phyloP scores from a whole-genome alignment of 495 filamentous ascomycete genomes.

The Endocarpon pusillum region DNA sequence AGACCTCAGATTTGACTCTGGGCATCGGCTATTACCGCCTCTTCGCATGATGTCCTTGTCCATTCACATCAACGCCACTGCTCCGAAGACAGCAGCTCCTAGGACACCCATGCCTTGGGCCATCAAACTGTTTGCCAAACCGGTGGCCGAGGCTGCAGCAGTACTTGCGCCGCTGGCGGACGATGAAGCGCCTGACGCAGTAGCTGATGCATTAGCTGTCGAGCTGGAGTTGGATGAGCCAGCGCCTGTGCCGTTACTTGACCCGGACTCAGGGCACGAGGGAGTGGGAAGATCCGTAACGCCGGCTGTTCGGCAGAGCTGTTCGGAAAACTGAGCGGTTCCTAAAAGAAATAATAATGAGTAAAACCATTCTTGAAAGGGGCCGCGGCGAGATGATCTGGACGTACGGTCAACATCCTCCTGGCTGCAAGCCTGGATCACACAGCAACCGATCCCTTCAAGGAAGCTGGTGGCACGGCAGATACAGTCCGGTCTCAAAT shows the following conservation, averaged over 20 bases:
- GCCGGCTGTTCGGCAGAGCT: slow-evolving; percentile 30
- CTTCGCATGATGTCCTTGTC: too few relatives aligned
- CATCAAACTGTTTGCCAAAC: too few relatives aligned
- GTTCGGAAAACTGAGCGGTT: slow-evolving; percentile 30
- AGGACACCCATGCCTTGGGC: too few relatives aligned
- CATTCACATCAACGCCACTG: too few relatives aligned
- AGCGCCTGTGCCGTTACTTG: slow-evolving; percentile 4
- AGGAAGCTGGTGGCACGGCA: slow-evolving; percentile 45
- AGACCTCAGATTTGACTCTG: too few relatives aligned
- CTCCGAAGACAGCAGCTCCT: too few relatives aligned
- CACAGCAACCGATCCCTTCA: slow-evolving; percentile 45
- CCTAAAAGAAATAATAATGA: slow-evolving; percentile 13
- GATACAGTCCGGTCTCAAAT: slow-evolving; percentile 45
- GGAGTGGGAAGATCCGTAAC: slow-evolving; percentile 25
- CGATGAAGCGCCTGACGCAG: too few relatives aligned
- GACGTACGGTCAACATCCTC: slow-evolving; percentile 39
- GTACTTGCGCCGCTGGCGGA: too few relatives aligned
- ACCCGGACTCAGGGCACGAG: too few relatives aligned
- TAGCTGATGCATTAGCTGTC: too few relatives aligned
- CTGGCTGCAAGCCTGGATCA: slow-evolving; percentile 33
- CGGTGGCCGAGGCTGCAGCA: slow-evolving; percentile 5
- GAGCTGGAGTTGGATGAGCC: slow-evolving; percentile 5
- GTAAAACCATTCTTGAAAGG: neutral
- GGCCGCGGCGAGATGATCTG: too few relatives aligned
- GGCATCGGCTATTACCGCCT: too few relatives aligned